These are phyloP conservation scores for Bruguiera gymnorhiza DNA, from an alignment of 345 rosid genomes.

Conservation along the genomic window DNA sequence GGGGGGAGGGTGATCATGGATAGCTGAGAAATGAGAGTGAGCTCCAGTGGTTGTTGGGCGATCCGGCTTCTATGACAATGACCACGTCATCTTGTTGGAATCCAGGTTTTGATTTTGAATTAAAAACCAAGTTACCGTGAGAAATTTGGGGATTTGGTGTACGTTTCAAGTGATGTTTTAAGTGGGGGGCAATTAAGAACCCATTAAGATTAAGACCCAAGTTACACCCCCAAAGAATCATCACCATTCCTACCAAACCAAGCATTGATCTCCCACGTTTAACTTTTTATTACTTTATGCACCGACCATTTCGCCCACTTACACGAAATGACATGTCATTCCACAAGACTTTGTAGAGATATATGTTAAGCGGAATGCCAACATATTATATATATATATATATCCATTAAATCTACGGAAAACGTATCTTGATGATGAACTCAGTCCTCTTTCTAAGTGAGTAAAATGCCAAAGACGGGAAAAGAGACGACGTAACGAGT, in stretches of 20 bases:
- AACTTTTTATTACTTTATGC: background rate
- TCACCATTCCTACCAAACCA: conserved; percentile 15
- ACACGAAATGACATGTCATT: background rate
- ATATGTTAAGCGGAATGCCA: too few relatives aligned
- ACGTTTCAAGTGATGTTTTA: conserved; percentile 9
- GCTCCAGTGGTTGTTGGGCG: conserved; percentile 4
- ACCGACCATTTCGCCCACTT: background rate
- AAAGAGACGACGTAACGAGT: too few relatives aligned
- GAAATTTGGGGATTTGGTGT: conserved; percentile 6
- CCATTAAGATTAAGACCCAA: conserved; percentile 14
- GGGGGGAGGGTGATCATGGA: background rate
- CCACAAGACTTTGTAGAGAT: background rate
- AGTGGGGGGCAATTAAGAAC: conserved; percentile 10
- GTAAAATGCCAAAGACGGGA: too few relatives aligned
- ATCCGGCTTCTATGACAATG: too few relatives aligned
- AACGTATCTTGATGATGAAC: too few relatives aligned
- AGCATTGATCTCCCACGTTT: background rate
- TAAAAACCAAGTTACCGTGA: conserved; percentile 18
- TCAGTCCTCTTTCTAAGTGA: too few relatives aligned
- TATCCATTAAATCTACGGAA: too few relatives aligned
- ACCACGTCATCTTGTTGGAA: too few relatives aligned
- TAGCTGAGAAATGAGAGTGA: background rate
- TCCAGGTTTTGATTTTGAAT: background rate
- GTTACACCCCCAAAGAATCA: conserved; percentile 15
- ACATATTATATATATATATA: too few relatives aligned